phyloP scores from a whole-genome alignment of 768 basidiomycete genomes.

The Lactarius hengduanensis region DNA sequence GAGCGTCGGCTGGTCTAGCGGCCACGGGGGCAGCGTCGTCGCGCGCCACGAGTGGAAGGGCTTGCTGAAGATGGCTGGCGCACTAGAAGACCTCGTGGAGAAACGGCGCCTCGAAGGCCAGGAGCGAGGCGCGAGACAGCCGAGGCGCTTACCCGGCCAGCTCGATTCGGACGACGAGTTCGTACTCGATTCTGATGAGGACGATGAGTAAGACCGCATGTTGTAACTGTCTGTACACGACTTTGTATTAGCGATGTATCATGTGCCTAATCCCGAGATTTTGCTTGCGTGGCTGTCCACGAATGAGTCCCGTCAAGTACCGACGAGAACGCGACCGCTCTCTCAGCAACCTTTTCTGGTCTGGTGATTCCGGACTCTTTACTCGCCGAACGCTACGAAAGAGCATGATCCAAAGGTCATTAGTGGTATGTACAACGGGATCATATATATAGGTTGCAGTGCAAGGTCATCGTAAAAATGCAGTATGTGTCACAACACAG shows the following conservation, averaged over 20 bases:
- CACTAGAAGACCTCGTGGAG: conserved; percentile 75
- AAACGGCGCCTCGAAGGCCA: conserved; percentile 42
- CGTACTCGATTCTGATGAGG: conserved; percentile 13
- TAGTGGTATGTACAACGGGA: neutral
- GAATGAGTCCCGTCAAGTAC: neutral
- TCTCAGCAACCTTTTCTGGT: neutral
- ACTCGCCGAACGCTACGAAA: neutral
- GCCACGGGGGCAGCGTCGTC: conserved; percentile 66
- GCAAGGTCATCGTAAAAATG: neutral
- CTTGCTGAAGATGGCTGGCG: conserved; percentile 62
- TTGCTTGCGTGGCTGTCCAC: neutral
- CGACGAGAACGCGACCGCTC: neutral
- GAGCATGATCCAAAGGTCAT: neutral
- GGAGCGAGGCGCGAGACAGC: conserved; percentile 28
- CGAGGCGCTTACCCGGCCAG: conserved; percentile 24
- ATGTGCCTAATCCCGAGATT: neutral
- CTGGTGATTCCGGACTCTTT: neutral
- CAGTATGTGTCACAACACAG: neutral
- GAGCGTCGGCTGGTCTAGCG: conserved; percentile 85
- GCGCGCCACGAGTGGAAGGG: conserved; percentile 98
- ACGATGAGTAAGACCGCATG: conserved; percentile 10
- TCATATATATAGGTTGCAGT: neutral
- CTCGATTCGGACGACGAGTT: conserved; percentile 23
- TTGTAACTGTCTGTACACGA: neutral
- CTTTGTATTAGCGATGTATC: neutral